Evolutionary conservation across 1,284 basidiomycete genomes (phyloP), one percentile per base, ranked within the genome.

Genomic region (Trametes pubescens): DNA sequence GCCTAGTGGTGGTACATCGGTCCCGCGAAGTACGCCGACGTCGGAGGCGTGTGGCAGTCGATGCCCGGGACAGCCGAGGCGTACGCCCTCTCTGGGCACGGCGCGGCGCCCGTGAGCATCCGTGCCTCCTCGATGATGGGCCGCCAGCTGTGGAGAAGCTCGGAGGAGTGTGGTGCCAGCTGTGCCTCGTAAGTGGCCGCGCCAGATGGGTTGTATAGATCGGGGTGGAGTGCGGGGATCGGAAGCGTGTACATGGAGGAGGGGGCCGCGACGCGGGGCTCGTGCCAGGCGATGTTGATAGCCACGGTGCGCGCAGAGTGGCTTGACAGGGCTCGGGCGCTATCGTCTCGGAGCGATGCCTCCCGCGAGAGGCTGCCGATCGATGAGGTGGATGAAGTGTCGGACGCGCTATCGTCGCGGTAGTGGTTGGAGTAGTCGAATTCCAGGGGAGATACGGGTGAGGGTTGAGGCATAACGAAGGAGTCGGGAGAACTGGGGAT

Each of bases 1-100:
- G 34, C 47, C 54, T 56, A 61, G 16, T 61, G 60, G 53, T 61
- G 60, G 53, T 61, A 61, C 53, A 56, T 37, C 53, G 53, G 53
- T 22, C 60, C 60, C 29, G 60, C 60, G 53, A 61, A 61, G 60
- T 61, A 61, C 47, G 59, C 56, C 47, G 59, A 49, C 59, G 60
- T 56, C 52, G 60, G 60, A 22, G 53, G 60, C 29, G 53, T 18
- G 60, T 44, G 53, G 38, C 47, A 56, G 57, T 51, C 52, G 37
- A 54, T 26, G 35, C 57, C 37, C 24, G 46, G 29, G 29, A 9
- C 43, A 16, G n/a, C 35, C 32, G 40, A 13, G 35, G 52, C 6
- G 48, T 56, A 44, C 54, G 54, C 54, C 24, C 54, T 43, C 26
- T 61, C 59, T 7, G 46, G 18, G 34, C 59, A 60, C 44, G 44